phyloP scores from a whole-genome alignment of 2,329 filamentous ascomycete genomes.

The Cordyceps farinosa region DNA sequence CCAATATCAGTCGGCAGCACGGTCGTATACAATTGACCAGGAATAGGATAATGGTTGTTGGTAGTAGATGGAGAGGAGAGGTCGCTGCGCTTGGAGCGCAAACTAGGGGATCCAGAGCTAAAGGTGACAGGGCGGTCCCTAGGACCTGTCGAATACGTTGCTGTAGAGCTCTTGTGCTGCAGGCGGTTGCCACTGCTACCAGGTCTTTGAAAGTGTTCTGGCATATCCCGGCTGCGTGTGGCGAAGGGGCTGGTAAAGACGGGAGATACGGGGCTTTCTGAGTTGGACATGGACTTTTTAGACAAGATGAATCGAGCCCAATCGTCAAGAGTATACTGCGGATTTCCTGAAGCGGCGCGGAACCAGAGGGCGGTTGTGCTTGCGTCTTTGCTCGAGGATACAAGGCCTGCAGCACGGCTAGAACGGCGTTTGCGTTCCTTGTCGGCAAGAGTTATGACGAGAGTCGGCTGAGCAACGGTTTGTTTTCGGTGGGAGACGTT shows the following conservation, averaged over 20 bases:
- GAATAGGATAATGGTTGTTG: slow-evolving; percentile 38
- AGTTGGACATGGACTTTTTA: slow-evolving; percentile 42
- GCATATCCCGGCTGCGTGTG: slow-evolving; percentile 37
- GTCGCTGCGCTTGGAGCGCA: slow-evolving; percentile 61
- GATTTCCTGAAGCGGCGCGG: slow-evolving; percentile 50
- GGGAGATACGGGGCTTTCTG: slow-evolving; percentile 52
- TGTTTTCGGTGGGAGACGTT: slow-evolving; percentile 60
- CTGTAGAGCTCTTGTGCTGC: slow-evolving; percentile 47
- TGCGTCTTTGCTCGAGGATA: slow-evolving; percentile 47
- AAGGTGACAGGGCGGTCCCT: slow-evolving; percentile 50
- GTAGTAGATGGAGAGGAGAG: slow-evolving; percentile 56
- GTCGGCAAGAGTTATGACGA: slow-evolving; percentile 56
- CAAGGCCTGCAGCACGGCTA: slow-evolving; percentile 57
- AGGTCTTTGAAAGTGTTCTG: slow-evolving; percentile 42
- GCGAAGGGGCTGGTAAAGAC: slow-evolving; percentile 53
- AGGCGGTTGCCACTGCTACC: slow-evolving; percentile 41
- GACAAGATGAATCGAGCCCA: slow-evolving; percentile 55
- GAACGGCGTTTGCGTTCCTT: slow-evolving; percentile 62
- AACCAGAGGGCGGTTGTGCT: slow-evolving; percentile 53
- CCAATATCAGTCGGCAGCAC: slow-evolving; percentile 52
- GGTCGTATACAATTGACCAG: slow-evolving; percentile 48
- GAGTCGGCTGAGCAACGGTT: slow-evolving; percentile 55
- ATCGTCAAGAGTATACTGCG: slow-evolving; percentile 51
- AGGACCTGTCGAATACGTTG: slow-evolving; percentile 44
- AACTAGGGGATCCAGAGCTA: slow-evolving; percentile 56